Conservation (phyloP, 2,329 filamentous ascomycete species). For the Periconia sp. region DNA sequence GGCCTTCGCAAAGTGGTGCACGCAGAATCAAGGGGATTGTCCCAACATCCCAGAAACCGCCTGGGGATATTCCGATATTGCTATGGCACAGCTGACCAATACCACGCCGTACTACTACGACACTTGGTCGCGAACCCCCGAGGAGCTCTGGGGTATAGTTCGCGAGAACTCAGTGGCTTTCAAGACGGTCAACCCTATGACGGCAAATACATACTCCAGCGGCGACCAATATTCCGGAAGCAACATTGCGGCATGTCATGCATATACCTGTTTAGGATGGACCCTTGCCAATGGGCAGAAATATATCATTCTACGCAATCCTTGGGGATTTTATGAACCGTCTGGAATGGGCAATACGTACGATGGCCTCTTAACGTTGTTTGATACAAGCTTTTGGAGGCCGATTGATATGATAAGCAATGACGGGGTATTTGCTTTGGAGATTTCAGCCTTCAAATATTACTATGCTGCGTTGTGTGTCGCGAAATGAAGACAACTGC, state of each 20-base stretch:
- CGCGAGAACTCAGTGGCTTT: slow-evolving; percentile 1
- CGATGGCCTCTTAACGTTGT: slow-evolving; percentile 1
- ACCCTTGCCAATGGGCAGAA: not conserved
- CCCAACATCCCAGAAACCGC: slow-evolving; percentile 45
- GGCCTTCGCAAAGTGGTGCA: slow-evolving; percentile 52
- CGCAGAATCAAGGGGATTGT: slow-evolving; percentile 30
- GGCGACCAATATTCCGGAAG: slow-evolving; percentile 3
- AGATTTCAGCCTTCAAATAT: slow-evolving; percentile 5
- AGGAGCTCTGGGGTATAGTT: slow-evolving; percentile 3
- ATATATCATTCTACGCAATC: slow-evolving; percentile 8
- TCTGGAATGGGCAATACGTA: slow-evolving; percentile 1
- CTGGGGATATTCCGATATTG: slow-evolving; percentile 1
- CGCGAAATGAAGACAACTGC: slow-evolving; percentile 5
- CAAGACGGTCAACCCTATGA: slow-evolving; percentile 10
- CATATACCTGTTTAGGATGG: slow-evolving; percentile 9
- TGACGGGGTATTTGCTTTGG: slow-evolving; percentile 7
- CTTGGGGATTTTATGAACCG: slow-evolving; percentile 6
- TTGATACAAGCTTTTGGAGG: slow-evolving; percentile 4
- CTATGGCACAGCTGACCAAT: slow-evolving; percentile 9
- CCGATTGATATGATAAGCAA: not conserved
- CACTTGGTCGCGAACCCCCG: not conserved
- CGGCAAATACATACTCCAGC: slow-evolving; percentile 2
- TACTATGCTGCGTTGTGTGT: slow-evolving; percentile 4
- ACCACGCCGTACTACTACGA: slow-evolving; percentile 5
- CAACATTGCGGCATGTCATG: slow-evolving; percentile 6